phyloP scores from a whole-genome alignment of 768 basidiomycete genomes.

The Tephrocybe sp. region DNA sequence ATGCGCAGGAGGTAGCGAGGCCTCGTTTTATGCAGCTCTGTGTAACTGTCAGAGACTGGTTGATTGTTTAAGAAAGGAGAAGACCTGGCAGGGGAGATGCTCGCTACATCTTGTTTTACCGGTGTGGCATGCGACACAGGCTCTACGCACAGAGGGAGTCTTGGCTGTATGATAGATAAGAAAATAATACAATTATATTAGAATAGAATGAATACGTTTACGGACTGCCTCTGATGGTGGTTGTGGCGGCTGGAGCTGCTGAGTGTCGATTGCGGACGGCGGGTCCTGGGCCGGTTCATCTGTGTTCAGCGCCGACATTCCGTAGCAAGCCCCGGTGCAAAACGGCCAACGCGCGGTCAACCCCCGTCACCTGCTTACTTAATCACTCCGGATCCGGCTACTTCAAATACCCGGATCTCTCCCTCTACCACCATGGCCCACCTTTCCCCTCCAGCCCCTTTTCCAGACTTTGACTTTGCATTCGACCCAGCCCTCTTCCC shows the following conservation, averaged over 20 bases:
- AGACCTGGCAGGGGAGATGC: conserved; percentile 76
- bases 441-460: conserved; percentile 46
- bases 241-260: conserved; percentile 47
- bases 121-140: conserved; percentile 77
- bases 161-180: conserved; percentile 48
- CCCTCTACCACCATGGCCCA: conserved; percentile 24
- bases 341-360: conserved; percentile 1
- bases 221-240: conserved; percentile 37
- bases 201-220: conserved; percentile 51
- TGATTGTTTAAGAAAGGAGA: conserved; percentile 2
- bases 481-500: conserved; percentile 71
- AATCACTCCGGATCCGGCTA: conserved; percentile 7
- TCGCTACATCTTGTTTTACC: conserved; percentile 85
- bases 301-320: conserved; percentile 75
- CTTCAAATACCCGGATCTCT: conserved; percentile 7
- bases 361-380: conserved; percentile 20
- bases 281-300: conserved; percentile 59
- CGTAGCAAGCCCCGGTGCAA: conserved; percentile 21
- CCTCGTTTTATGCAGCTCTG: conserved; percentile 85
- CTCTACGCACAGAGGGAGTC: conserved; percentile 77
- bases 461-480: conserved; percentile 69
- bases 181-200: conserved; percentile 16
- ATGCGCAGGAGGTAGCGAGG: conserved; percentile 64
- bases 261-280: conserved; percentile 55
- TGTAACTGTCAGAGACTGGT: no score